Evolutionary conservation across 1,139 yeast genomes (phyloP).

Genomic region (Geotrichum phurueaensis): DNA sequence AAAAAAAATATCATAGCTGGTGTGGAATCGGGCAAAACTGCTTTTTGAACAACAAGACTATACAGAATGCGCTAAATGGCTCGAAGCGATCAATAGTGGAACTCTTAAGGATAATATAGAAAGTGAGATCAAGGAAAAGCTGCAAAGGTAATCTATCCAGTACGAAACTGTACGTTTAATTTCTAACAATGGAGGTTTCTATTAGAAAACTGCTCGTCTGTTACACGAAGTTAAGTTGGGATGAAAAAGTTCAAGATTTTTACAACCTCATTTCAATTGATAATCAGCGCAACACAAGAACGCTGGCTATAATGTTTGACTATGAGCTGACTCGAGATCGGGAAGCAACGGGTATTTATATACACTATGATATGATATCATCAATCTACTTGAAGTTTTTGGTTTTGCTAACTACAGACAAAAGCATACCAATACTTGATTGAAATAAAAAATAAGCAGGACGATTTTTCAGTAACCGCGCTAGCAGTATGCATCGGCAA

Average conservation of each 20-base stretch:
- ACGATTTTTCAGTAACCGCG: conserved; percentile 9
- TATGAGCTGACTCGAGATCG: conserved; percentile 3
- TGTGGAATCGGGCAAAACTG: conserved; percentile 16
- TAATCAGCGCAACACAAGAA: conserved; percentile 7
- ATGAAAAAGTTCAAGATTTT: conserved; percentile 3
- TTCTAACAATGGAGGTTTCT: not conserved
- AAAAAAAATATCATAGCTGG: conserved; percentile 4
- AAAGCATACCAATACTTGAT: conserved; percentile 6
- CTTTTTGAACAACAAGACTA: not conserved
- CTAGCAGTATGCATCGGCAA: conserved; percentile 17
- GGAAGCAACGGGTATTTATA: not conserved
- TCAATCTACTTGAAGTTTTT: not conserved
- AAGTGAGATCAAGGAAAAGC: conserved; percentile 7
- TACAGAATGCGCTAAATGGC: conserved; percentile 11
- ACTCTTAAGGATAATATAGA: conserved; percentile 7
- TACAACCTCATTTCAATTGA: conserved; percentile 1
- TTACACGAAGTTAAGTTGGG: conserved; percentile 4
- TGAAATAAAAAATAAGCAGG: not conserved
- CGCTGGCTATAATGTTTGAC: conserved; percentile 12
- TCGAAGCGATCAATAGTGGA: conserved; percentile 10
- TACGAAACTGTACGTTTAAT: not conserved
- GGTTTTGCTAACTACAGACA: not conserved
- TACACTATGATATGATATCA: not conserved
- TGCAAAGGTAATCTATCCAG: conserved; percentile 8
- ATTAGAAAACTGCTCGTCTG: conserved; percentile 12